Conservation (phyloP, 768 basidiomycete species). For the Lentinula boryana region DNA sequence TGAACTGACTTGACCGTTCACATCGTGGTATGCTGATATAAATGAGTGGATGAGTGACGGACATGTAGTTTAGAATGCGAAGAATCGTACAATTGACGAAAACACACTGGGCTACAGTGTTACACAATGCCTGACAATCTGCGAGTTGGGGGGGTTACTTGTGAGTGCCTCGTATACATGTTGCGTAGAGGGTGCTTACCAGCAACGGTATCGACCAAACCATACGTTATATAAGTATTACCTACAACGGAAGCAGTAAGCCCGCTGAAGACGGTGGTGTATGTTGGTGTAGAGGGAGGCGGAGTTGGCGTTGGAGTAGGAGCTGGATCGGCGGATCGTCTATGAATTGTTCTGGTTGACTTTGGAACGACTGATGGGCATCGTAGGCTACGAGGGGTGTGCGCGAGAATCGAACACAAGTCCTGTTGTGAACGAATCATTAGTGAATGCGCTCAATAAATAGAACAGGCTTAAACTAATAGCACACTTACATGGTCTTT, state of each 20-base stretch:
- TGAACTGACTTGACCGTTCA: constrained; percentile 25
- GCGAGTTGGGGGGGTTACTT: not conserved
- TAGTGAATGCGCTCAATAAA: too few species aligned
- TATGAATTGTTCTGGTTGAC: not conserved
- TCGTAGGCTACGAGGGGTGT: constrained; percentile 19
- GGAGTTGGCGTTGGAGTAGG: constrained; percentile 11
- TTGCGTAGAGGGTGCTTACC: constrained; percentile 10
- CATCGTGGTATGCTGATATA: constrained; percentile 25
- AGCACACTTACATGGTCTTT: not conserved
- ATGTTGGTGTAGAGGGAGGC: constrained; percentile 2
- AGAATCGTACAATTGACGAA: constrained; percentile 25
- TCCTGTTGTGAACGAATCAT: constrained; percentile 3
- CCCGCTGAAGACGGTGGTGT: constrained; percentile 17
- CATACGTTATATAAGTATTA: constrained; percentile 26
- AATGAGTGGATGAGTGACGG: not conserved
- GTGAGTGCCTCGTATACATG: too few species aligned
- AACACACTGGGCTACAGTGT: constrained; percentile 21
- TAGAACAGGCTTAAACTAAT: not conserved
- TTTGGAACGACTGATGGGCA: constrained; percentile 9
- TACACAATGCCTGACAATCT: constrained; percentile 27
- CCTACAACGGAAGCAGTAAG: constrained; percentile 25
- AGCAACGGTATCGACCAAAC: constrained; percentile 25
- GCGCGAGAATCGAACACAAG: constrained; percentile 16
- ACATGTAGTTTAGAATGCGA: not conserved
- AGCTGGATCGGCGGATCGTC: not conserved